phyloP scores from a whole-genome alignment of 2,329 filamentous ascomycete genomes.

The Aspergillus carbonarius region DNA sequence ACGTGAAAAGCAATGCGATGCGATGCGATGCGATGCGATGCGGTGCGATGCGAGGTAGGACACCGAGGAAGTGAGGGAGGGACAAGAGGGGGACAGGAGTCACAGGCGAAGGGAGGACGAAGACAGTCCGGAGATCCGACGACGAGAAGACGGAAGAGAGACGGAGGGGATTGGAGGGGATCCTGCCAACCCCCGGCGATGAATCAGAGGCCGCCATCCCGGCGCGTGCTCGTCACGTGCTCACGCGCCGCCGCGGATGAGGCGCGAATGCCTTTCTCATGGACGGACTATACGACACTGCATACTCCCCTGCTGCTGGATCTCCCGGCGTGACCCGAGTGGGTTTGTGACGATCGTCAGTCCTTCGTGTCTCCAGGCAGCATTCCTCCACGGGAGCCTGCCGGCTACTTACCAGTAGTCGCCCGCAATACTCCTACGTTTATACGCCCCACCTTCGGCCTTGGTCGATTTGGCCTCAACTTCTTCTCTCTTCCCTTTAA shows the following conservation, averaged over 20 bases:
- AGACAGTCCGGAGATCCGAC: constrained; percentile 2
- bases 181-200: constrained; percentile 2
- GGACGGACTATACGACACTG: not conserved
- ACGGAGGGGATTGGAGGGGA: not conserved
- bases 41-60: constrained; percentile 4
- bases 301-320: not conserved
- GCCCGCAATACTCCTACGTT: not conserved
- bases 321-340: not conserved
- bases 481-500: not conserved
- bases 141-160: constrained; percentile 6
- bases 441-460: not conserved
- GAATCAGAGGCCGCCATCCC: constrained; percentile 1
- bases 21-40: not conserved
- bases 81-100: constrained; percentile 1
- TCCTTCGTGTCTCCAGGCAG: constrained; percentile 4
- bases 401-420: not conserved
- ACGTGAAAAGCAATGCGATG: not conserved
- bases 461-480: not conserved
- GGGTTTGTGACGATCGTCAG: not conserved
- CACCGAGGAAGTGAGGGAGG: constrained; percentile 4
- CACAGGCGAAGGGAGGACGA: constrained; percentile 10
- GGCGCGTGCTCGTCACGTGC: constrained; percentile 22
- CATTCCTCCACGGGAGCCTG: not conserved
- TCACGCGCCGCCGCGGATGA: constrained; percentile 16
- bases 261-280: constrained; percentile 1